Percentiles rank a stretch among this genome's conserved stretches.
phyloP scores from a whole-genome alignment of 805 yeast genomes.

The Hanseniaspora pseudoguilliermondii region DNA sequence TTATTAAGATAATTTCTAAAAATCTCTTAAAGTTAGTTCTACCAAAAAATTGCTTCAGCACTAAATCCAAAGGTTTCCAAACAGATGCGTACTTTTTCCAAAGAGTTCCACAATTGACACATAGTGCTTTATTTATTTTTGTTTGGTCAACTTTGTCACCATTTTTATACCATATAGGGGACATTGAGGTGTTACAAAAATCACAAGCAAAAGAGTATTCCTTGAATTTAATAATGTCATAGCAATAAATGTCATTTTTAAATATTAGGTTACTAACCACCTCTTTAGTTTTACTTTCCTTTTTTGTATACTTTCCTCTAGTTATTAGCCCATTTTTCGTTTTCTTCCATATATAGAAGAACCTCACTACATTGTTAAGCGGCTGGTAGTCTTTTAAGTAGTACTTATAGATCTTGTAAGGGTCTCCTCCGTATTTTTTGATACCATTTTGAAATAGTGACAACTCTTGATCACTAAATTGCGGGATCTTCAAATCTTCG shows the following conservation, averaged over 20 bases:
- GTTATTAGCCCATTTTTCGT: slow-evolving; percentile 58
- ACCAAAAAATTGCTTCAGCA: slow-evolving; percentile 35
- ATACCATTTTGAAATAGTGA: slow-evolving; percentile 64
- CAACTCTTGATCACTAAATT: slow-evolving; percentile 52
- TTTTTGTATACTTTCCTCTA: slow-evolving; percentile 71
- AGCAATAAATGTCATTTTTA: slow-evolving; percentile 39
- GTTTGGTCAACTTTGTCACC: neutral
- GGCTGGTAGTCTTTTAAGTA: slow-evolving; percentile 52
- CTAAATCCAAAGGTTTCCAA: slow-evolving; percentile 73
- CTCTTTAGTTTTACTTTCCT: slow-evolving; percentile 22
- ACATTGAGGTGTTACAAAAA: slow-evolving; percentile 42
- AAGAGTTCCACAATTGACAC: slow-evolving; percentile 73
- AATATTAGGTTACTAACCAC: slow-evolving; percentile 14
- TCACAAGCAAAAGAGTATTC: slow-evolving; percentile 56
- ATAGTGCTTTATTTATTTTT: slow-evolving; percentile 39
- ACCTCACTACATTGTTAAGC: slow-evolving; percentile 68
- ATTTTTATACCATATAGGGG: slow-evolving; percentile 28
- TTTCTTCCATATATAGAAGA: slow-evolving; percentile 86
- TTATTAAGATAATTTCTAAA: slow-evolving; percentile 12
- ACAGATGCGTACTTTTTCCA: slow-evolving; percentile 83
- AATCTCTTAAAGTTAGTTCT: slow-evolving; percentile 14
- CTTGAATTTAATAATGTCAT: slow-evolving; percentile 45
- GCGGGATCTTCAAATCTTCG: slow-evolving; percentile 63
- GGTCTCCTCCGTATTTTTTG: slow-evolving; percentile 57
- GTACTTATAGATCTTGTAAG: slow-evolving; percentile 1